phyloP scores from a whole-genome alignment of 2,329 filamentous ascomycete genomes.

The Fusarium sp. region DNA sequence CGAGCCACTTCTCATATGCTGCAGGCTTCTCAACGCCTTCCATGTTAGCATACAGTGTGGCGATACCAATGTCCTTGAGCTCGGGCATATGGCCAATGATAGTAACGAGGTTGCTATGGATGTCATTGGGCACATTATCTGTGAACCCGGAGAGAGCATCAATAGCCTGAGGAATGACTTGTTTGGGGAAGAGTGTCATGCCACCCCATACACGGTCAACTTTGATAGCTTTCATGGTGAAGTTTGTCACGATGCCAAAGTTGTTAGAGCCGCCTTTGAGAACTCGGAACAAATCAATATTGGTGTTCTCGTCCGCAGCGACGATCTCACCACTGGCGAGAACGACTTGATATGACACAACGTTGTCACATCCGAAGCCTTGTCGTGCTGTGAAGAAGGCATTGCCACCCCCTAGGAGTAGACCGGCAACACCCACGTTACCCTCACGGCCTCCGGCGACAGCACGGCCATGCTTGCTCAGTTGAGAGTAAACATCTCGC shows the following conservation, averaged over 20 bases:
- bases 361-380: slow-evolving; percentile 9
- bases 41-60: slow-evolving; percentile 28
- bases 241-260: slow-evolving; percentile 42
- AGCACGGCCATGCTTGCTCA: background rate
- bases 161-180: slow-evolving; percentile 20
- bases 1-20: slow-evolving; percentile 33
- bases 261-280: slow-evolving; percentile 11
- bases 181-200: slow-evolving; percentile 30
- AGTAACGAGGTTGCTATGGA: slow-evolving; percentile 21
- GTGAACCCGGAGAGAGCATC: slow-evolving; percentile 10
- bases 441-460: slow-evolving; percentile 8
- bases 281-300: background rate
- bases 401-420: slow-evolving; percentile 6
- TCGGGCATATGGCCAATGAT: slow-evolving; percentile 25
- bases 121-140: slow-evolving; percentile 24
- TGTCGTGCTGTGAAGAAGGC: slow-evolving; percentile 5
- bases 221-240: slow-evolving; percentile 45
- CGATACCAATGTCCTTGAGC: slow-evolving; percentile 23
- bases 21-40: slow-evolving; percentile 21
- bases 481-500: background rate
- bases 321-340: background rate
- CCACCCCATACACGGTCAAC: slow-evolving; percentile 29
- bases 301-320: background rate
- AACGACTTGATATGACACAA: background rate
- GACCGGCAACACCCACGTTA: slow-evolving; percentile 3